These are phyloP conservation scores for Marasmius sp. DNA, from an alignment of 1,284 basidiomycete species.

Conservation along the genomic window DNA sequence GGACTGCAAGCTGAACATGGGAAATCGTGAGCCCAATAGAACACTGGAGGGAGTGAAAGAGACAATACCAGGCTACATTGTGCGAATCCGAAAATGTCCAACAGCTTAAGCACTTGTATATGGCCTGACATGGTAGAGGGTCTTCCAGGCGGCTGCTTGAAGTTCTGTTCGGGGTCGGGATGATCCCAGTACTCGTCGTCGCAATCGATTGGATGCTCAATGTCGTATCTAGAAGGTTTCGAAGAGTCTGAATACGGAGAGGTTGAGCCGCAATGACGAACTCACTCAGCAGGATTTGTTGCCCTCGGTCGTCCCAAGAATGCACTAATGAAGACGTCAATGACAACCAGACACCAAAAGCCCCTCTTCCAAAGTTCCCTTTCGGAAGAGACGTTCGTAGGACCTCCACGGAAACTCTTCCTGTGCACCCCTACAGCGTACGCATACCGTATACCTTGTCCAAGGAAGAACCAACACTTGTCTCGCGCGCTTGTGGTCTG, in stretches of 20 bases:
- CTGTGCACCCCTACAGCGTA: background rate
- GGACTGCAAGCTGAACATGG: constrained; percentile 33
- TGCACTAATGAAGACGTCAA: constrained; percentile 54
- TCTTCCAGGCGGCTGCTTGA: constrained; percentile 50
- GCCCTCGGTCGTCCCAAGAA: constrained; percentile 63
- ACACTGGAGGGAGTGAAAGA: constrained; percentile 1
- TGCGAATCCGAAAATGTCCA: constrained; percentile 61
- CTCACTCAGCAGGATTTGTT: constrained; percentile 66
- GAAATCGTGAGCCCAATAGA: background rate
- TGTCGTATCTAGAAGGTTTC: constrained; percentile 47
- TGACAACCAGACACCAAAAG: constrained; percentile 56
- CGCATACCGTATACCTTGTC: background rate
- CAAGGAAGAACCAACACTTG: background rate
- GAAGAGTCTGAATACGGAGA: background rate
- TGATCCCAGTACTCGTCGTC: constrained; percentile 73
- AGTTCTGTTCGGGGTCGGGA: constrained; percentile 37
- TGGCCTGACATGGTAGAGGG: constrained; percentile 56
- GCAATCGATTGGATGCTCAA: constrained; percentile 64
- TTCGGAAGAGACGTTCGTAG: constrained; percentile 36
- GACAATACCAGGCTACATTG: constrained; percentile 56
- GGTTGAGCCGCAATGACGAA: background rate
- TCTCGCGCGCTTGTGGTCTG: background rate
- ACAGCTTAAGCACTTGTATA: constrained; percentile 56
- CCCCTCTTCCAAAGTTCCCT: constrained; percentile 69
- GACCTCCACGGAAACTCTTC: background rate